Evolutionary conservation across 1,139 yeast species (phyloP), one percentile per base, ranked within the genome.

Genomic region (Chernovozyma aurita): DNA sequence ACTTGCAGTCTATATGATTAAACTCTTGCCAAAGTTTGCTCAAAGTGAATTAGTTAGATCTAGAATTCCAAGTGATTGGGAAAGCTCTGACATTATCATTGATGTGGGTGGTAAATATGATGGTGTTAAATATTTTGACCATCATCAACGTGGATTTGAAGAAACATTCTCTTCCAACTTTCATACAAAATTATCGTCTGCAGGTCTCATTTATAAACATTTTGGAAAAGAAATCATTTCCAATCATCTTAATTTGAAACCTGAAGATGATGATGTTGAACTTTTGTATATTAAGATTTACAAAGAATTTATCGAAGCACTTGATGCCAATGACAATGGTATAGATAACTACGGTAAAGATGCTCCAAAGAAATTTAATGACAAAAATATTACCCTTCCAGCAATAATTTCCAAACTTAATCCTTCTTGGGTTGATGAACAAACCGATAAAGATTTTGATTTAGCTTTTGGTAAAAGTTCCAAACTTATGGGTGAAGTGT

Each of bases 321-420:
- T 92, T 36, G 99, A 92, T 63, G 98, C 97, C 39, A 87, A 88
- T 53, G 99, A 92, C 58, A 92, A 92, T 53, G 99, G 99, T 51
- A 78, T 92, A 42, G 73, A 74, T 52, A 83, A 85, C 50, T 87
- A 80, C 52, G 73, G 83, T 49, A 53, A 67, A 37, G 74, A 73
- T 8, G 67, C 73, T 25, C 55, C 54, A 13, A 50, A 50, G 36
- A 61, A 53, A 38, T 63, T 59, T 44, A 56, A 50, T 34, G 67
- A 61, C 41, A 63, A 49, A 37, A 55, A 58, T 50, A 83, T 87
- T 57, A 73, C 88, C 16, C 71, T 94, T 39, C 95, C 96, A n/a
- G 70, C 90, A 3, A 65, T 87, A 42, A 84, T 70, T 9, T 68
- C 94, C 13, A 75, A 78, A 43, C 70, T 90, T 57, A 90, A 90